Percentiles rank a stretch among this genome's conserved stretches.
Evolutionary conservation across 306 rosid genomes (phyloP).

Genomic region (Casuarina glauca): DNA sequence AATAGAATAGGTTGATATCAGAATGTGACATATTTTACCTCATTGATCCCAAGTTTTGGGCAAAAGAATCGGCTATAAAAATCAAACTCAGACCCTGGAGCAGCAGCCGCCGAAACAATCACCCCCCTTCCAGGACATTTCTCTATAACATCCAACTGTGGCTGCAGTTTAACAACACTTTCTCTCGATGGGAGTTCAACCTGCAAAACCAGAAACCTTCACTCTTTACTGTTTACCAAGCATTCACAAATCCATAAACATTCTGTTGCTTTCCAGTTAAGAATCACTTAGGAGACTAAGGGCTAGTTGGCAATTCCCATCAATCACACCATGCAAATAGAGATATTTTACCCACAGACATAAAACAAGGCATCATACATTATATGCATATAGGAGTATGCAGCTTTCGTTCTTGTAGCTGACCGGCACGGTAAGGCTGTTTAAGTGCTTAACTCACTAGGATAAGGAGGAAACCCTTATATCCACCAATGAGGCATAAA

Average conservation of each 20-base stretch:
- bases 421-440: too few species aligned
- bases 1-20: neutral
- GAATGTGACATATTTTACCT: conserved; percentile 40
- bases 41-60: conserved; percentile 64
- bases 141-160: conserved; percentile 46
- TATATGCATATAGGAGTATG: too few species aligned
- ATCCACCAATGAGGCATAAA: neutral
- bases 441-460: too few species aligned
- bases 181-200: conserved; percentile 53
- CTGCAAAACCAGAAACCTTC: conserved; percentile 39
- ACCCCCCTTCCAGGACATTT: conserved; percentile 66
- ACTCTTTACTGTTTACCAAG: conserved; percentile 1
- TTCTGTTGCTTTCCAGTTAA: neutral
- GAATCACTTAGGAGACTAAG: neutral
- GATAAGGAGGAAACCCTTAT: neutral
- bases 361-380: neutral
- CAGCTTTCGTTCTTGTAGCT: too few species aligned
- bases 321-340: neutral
- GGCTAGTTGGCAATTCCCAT: neutral
- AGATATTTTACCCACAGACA: neutral
- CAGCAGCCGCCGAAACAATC: conserved; percentile 54
- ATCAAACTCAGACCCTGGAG: conserved; percentile 65
- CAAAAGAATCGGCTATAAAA: conserved; percentile 60
- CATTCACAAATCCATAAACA: conserved; percentile 17
- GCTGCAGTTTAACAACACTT: conserved; percentile 52